Base-by-base conservation (phyloP, 371 early-diverging fungal species). In the Umbelopsis sp. region DNA sequence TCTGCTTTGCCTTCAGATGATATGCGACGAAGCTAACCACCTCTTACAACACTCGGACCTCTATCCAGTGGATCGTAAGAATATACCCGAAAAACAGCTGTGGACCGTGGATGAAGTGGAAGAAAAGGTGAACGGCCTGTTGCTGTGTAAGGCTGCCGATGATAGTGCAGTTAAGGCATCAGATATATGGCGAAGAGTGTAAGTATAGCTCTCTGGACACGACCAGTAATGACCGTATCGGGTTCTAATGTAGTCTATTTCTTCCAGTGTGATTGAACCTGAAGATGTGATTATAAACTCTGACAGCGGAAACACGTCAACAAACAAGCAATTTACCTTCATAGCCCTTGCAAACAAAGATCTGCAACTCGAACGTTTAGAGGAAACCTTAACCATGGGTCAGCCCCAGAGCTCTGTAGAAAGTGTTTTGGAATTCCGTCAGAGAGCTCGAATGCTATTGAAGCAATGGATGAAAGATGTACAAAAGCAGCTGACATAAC, bases 71-170 rank as follows among this genome's bases (percentile, higher is more conserved):
- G 35, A 57, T 29, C 57, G 35, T 35, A 57, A 57, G 35, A 57
- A 29, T 57, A 29, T 57, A 35, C 35, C 57, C 35, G 57, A 57
- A 18, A 57, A 57, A 57, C 50, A 73, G 46, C 50, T 77, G 25
- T 84, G 84, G 84, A 77, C 80, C 37, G 74, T 84, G 25, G 78
- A 84, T 67, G 76, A 79, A 48, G 78, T 84, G 14, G 84, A 84
- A 67, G 84, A 84, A 63, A 75, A 73, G 8, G 71, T 81, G 41
- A 73, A 77, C 69, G 81, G 84, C 0, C 76, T 76, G 16, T 35
- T 84, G 9, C 73, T 70, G 68, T 79, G 77, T 74, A 65, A 71
- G 11, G 18, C 63, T 14, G 48, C 51, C 41, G n/a, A 48, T 25
- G 50, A 29, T 29, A 29, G 38, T 37, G 7, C 41, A 12, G 10